Base-by-base conservation (phyloP, 2,329 filamentous ascomycete genomes). In the Fusarium armeniacum region DNA sequence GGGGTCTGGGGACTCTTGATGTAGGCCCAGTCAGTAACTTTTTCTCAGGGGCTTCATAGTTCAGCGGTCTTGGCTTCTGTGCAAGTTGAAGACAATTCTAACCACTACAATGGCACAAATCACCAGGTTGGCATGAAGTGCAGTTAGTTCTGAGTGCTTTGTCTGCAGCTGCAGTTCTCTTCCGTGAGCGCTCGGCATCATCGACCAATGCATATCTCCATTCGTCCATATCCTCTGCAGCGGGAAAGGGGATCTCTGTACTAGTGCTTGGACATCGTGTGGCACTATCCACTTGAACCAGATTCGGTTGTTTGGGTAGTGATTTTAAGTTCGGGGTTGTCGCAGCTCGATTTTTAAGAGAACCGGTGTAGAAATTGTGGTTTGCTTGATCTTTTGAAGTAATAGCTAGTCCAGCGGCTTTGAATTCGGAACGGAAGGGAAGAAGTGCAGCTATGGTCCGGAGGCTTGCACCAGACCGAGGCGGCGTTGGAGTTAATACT, bases 371-470 rank as follows among this genome's bases (percentile, higher is more conserved):
- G 46, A 43, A 50, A 20, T 49, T 24, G 6, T 13, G 22, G 62
- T 79, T 75, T 82, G 83, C 69, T 83, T 86, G 62, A 67, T 79
- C 65, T 46, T 76, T 77, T 36, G 87, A 87, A 13, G 87, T 89
- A 2, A 89, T 83, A 3, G 86, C 86, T 51, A 89, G 79, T 2
- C 86, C 86, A 56, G 84, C 86, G 59, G 81, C 81, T 58, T 78
- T 79, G 65, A 89, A 88, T 63, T 89, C 82, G 6, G 82, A 78
- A 47, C 81, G 83, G 70, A 84, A 89, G 3, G 86, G 86, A 28
- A 87, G 73, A 4, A 89, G 77, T 32, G 84, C 85, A 28, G 83
- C 80, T 20, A 89, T 80, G 3, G 87, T 89, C 62, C 83, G 81
- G 46, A 83, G 77, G 43, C 82, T 87, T 50, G 75, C 70, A n/a